These are phyloP conservation scores for Fremontodendron californicum DNA, from an alignment of 345 rosid species.

Conservation along the genomic window DNA sequence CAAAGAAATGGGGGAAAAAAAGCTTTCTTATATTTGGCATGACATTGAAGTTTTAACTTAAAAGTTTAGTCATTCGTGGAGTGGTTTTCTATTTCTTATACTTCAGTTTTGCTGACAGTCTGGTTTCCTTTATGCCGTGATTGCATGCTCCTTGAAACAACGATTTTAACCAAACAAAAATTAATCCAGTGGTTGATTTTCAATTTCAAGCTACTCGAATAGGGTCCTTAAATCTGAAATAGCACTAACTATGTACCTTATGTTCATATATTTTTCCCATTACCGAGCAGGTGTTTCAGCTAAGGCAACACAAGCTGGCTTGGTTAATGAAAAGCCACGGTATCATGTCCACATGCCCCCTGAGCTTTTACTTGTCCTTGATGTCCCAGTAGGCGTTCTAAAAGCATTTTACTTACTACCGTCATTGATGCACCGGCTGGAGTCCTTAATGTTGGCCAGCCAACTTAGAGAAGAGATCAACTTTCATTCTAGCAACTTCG, in stretches of 20 bases:
- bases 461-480: constrained; percentile 78
- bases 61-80: neutral
- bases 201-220: neutral
- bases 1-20: too few species aligned
- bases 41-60: too few species aligned
- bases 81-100: too few species aligned
- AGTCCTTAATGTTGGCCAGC: constrained; percentile 78
- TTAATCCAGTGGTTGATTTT: neutral
- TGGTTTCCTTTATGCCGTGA: neutral
- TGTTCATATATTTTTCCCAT: constrained; percentile 12
- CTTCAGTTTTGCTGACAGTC: too few species aligned
- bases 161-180: neutral
- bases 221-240: neutral
- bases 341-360: constrained; percentile 70
- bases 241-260: neutral
- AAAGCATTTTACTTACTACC: constrained; percentile 74
- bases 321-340: constrained; percentile 36
- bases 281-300: constrained; percentile 37
- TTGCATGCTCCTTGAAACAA: neutral
- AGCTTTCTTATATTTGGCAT: too few species aligned
- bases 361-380: constrained; percentile 63
- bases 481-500: constrained; percentile 35
- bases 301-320: constrained; percentile 30
- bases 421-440: constrained; percentile 75
- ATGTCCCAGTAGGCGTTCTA: constrained; percentile 37